Base-by-base conservation (phyloP, 768 basidiomycete genomes). In the Pleurotus ostreatus region DNA sequence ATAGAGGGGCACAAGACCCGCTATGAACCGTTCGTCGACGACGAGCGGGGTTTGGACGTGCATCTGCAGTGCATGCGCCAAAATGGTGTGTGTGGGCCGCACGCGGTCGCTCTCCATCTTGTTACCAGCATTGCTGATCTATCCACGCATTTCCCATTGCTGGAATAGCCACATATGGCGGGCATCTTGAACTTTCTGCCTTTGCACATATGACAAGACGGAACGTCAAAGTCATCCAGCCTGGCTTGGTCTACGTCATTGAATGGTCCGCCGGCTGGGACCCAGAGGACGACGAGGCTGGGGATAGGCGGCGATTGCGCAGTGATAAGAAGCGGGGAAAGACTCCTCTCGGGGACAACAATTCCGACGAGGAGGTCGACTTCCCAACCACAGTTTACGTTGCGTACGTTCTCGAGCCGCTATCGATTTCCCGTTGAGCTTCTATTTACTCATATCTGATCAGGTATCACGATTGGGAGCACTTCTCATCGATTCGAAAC, bases 401-500 rank as follows among this genome's bases (percentile, higher is more conserved):
- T 57, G 92, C 92, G 88, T 92, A 71, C 68, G 90, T 87, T 20
- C 51, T 34, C 30, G 30, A 30, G 9, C 30, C 30, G 30, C 39
- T 55, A 59, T 54, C 48, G 53, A 61, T 65, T 49, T 55, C 56
- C 23, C 41, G 22, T 46, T 47, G 46, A 56, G 45, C 34, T 9
- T 34, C 46, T 51, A 20, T 37, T 34, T 34, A 12, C 16, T 37
- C 22, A 45, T 26, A 48, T 41, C 20, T 57, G 7, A 34, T 25
- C 63, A 91, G 90, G 26, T 95, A 93, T 67, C 88, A 94, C 65
- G 91, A 94, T 68, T 94, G 91, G 90, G 93, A 96, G 65, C 94
- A 96, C 67, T 96, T 94, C 65, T 93, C 90, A 11, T 91, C 88
- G n/a, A 90, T 96, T 57, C 88, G 94, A 46, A 94, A 92, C 68